Percentiles rank a stretch among this genome's conserved stretches.
phyloP scores from a whole-genome alignment of 208 protist species.

The Trypanosoma melophagium region DNA sequence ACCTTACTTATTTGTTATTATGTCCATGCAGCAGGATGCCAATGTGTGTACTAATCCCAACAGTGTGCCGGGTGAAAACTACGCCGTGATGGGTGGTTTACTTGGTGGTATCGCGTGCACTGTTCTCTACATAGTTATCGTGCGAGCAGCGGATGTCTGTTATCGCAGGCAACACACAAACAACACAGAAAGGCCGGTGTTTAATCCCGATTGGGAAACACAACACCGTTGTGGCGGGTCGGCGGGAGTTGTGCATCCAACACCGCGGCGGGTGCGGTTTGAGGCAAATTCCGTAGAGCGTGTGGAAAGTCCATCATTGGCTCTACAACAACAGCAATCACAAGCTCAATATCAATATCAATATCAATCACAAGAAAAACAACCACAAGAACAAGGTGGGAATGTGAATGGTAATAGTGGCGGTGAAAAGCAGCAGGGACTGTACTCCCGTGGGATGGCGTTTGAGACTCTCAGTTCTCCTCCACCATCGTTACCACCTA shows the following conservation, averaged over 20 bases:
- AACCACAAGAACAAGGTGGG: too few relatives aligned
- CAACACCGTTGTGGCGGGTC: too few relatives aligned
- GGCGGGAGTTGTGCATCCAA: too few relatives aligned
- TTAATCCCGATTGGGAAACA: too few relatives aligned
- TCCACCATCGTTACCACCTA: conserved; percentile 1
- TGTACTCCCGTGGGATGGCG: not conserved
- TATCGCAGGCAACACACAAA: conserved; percentile 11
- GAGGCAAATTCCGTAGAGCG: not conserved
- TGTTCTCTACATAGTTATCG: conserved; percentile 24
- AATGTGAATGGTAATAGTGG: not conserved
- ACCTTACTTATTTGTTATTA: too few relatives aligned
- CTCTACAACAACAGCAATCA: too few relatives aligned
- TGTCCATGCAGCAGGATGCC: not conserved
- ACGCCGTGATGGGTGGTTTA: conserved; percentile 34
- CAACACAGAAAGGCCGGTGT: too few relatives aligned
- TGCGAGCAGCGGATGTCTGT: conserved; percentile 11
- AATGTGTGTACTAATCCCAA: not conserved
- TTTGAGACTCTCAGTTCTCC: not conserved
- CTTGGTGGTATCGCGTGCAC: conserved; percentile 25
- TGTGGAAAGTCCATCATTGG: not conserved
- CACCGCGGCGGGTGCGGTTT: conserved; percentile 9
- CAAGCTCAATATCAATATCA: too few relatives aligned
- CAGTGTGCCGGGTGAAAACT: conserved; percentile 35
- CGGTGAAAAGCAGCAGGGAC: not conserved
- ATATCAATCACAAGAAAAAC: not conserved